Conservation (phyloP, 768 basidiomycete genomes). For the Gymnopilus dilepis region DNA sequence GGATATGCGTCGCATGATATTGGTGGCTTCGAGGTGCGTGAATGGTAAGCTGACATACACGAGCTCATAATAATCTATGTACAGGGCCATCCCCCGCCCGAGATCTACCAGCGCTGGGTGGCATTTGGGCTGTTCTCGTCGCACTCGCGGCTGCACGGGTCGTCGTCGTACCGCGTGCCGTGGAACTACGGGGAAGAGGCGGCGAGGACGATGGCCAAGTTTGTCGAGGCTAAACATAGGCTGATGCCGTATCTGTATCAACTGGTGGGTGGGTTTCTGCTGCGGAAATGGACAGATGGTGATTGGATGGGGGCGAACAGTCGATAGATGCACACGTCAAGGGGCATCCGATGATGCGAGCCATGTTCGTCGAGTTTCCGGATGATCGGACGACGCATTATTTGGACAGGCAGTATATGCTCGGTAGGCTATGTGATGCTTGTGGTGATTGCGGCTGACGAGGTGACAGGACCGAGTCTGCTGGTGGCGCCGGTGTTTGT, state of each 20-base stretch:
- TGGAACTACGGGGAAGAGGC: conserved; percentile 80
- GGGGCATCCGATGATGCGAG: conserved; percentile 63
- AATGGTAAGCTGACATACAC: neutral
- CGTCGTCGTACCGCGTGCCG: conserved; percentile 75
- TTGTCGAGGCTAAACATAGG: conserved; percentile 67
- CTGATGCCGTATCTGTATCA: conserved; percentile 78
- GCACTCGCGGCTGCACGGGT: conserved; percentile 77
- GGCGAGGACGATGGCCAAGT: conserved; percentile 62
- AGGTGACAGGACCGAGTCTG: conserved; percentile 54
- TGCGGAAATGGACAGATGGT: conserved; percentile 11
- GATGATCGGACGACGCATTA: conserved; percentile 63
- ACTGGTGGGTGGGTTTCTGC: conserved; percentile 42
- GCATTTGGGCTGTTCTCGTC: conserved; percentile 80
- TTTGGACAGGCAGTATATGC: conserved; percentile 65
- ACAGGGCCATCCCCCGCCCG: conserved; percentile 67
- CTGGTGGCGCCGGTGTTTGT: conserved; percentile 70
- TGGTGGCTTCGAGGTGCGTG: conserved; percentile 70
- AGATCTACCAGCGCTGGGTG: conserved; percentile 78
- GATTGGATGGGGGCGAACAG: conserved; percentile 42
- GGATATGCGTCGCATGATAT: conserved; percentile 79
- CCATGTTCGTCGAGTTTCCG: conserved; percentile 71
- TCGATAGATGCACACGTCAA: conserved; percentile 54
- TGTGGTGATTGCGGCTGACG: neutral
- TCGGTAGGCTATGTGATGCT: conserved; percentile 30
- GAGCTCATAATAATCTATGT: neutral